Percentiles rank a stretch among this genome's conserved stretches.
These are phyloP conservation scores for Malassezia furfur DNA, from an alignment of 1,284 basidiomycete species.

Conservation along the genomic window DNA sequence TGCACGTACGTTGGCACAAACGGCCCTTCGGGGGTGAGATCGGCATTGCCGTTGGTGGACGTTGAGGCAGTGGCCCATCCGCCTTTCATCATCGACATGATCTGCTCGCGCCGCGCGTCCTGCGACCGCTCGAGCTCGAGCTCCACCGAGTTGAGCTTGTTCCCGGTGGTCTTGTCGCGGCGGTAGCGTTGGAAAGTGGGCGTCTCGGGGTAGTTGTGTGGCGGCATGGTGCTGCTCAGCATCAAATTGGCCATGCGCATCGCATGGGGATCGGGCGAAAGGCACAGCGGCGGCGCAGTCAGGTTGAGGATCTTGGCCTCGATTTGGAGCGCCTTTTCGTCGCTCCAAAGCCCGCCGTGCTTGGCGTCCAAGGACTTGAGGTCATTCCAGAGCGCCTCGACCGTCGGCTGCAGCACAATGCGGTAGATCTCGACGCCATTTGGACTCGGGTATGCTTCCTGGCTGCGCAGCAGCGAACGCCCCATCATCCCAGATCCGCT, in stretches of 20 bases:
- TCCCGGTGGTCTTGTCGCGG: constrained; percentile 18
- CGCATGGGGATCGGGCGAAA: constrained; percentile 37
- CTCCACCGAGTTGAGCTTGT: constrained; percentile 35
- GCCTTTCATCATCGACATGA: constrained; percentile 42
- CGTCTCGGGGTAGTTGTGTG: constrained; percentile 23
- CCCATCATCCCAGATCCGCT: constrained; percentile 12
- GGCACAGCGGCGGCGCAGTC: constrained; percentile 41
- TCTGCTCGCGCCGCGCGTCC: constrained; percentile 29
- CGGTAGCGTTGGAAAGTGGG: constrained; percentile 16
- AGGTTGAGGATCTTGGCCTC: constrained; percentile 39
- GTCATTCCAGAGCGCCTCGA: constrained; percentile 40
- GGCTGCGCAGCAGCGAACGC: neutral
- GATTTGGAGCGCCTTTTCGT: constrained; percentile 39
- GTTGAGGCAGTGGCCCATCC: constrained; percentile 14
- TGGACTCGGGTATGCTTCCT: constrained; percentile 14
- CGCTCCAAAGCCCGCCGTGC: constrained; percentile 34
- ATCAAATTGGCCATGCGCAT: constrained; percentile 42
- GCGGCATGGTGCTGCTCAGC: constrained; percentile 35
- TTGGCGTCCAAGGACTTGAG: constrained; percentile 36
- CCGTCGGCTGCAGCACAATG: constrained; percentile 36
- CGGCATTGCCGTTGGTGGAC: neutral
- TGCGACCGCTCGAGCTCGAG: constrained; percentile 29
- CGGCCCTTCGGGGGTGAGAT: neutral
- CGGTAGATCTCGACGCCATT: constrained; percentile 38
- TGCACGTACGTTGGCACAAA: constrained; percentile 22